Evolutionary conservation across 805 yeast genomes (phyloP).

Genomic region (Nakazawaea ernobii): DNA sequence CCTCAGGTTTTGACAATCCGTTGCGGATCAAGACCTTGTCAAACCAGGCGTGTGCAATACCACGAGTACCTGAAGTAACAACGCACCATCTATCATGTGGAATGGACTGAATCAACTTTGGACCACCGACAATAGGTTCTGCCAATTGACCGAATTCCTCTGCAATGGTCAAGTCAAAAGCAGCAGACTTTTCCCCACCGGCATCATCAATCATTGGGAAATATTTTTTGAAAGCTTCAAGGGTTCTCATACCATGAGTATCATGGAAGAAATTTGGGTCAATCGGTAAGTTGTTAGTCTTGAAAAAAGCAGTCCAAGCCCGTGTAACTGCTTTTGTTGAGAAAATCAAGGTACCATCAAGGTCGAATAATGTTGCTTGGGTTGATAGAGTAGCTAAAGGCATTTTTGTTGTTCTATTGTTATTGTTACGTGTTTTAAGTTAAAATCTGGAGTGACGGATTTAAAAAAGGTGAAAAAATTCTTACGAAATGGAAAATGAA

Average conservation of each 20-base stretch:
- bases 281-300: slow-evolving; percentile 59
- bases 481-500: too few species aligned
- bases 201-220: slow-evolving; percentile 68
- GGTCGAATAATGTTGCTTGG: slow-evolving; percentile 55
- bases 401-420: slow-evolving; percentile 1
- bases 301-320: slow-evolving; percentile 73
- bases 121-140: slow-evolving; percentile 71
- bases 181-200: slow-evolving; percentile 49
- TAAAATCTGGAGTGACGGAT: background rate
- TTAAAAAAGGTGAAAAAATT: too few species aligned
- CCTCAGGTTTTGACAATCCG: slow-evolving; percentile 46
- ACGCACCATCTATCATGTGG: slow-evolving; percentile 73
- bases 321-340: slow-evolving; percentile 78
- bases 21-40: slow-evolving; percentile 49
- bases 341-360: slow-evolving; percentile 82
- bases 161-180: slow-evolving; percentile 63
- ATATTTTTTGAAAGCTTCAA: slow-evolving; percentile 67
- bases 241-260: slow-evolving; percentile 80
- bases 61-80: slow-evolving; percentile 77
- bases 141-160: slow-evolving; percentile 68
- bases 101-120: slow-evolving; percentile 51
- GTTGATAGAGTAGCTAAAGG: slow-evolving; percentile 9
- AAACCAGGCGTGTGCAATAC: slow-evolving; percentile 77
- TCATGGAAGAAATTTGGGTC: slow-evolving; percentile 67
- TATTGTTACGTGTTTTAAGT: background rate